A percentile compares a stretch with the other conserved stretches of the same genome.
Evolutionary conservation across 306 rosid genomes (phyloP).

Genomic region (Fagus crenata): DNA sequence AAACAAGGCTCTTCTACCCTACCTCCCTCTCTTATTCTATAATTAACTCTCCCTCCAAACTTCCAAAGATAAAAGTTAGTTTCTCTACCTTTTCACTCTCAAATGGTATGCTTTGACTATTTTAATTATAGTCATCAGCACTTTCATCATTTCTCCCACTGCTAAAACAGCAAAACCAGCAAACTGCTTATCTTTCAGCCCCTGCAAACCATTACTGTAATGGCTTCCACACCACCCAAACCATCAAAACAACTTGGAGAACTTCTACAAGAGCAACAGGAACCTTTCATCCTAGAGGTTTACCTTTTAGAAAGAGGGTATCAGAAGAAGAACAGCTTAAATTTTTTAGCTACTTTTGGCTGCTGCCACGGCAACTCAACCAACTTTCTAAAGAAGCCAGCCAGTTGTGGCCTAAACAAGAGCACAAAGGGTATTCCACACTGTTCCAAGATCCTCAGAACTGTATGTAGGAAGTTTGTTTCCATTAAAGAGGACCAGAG

Average conservation of each 20-base stretch:
- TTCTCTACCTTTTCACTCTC: conserved; percentile 28
- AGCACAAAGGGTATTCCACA: conserved; percentile 35
- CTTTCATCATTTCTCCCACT: conserved; percentile 32
- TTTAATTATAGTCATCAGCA: conserved; percentile 35
- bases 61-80: conserved; percentile 16
- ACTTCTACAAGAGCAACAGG: conserved; percentile 71
- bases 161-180: conserved; percentile 3
- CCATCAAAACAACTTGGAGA: conserved; percentile 57
- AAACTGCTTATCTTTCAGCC: conserved; percentile 5
- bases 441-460: conserved; percentile 40
- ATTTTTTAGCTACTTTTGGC: neutral
- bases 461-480: conserved; percentile 48
- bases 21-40: conserved; percentile 16
- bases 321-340: conserved; percentile 36
- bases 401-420: conserved; percentile 25
- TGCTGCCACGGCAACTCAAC: conserved; percentile 32
- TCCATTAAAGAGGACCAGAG: conserved; percentile 21
- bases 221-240: conserved; percentile 55
- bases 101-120: conserved; percentile 28
- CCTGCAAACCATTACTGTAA: conserved; percentile 15
- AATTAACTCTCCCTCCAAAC: conserved; percentile 4
- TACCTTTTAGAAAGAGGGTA: conserved; percentile 66
- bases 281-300: conserved; percentile 67
- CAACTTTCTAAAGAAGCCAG: conserved; percentile 30
- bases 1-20: neutral